Conservation (phyloP, 129 eudicot species). For the Erigeron canadensis region DNA sequence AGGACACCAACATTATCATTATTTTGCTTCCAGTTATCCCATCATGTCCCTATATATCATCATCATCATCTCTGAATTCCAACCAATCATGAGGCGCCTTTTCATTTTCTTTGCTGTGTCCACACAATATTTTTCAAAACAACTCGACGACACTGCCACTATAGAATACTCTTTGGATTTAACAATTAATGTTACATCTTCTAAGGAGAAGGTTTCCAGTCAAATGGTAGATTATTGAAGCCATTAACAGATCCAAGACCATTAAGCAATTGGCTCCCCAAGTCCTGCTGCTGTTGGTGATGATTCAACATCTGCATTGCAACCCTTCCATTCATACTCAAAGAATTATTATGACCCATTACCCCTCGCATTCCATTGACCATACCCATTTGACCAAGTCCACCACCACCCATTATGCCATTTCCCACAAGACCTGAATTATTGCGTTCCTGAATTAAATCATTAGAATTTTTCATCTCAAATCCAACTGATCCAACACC, state of each 20-base stretch:
- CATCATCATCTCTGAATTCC: slow-evolving; percentile 10
- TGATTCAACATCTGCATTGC: slow-evolving; percentile 66
- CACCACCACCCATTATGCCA: slow-evolving; percentile 67
- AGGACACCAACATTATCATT: slow-evolving; percentile 22
- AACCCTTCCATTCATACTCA: slow-evolving; percentile 75
- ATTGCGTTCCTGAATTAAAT: slow-evolving; percentile 46
- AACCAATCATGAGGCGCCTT: slow-evolving; percentile 10
- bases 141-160: slow-evolving; percentile 21
- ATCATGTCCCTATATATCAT: slow-evolving; percentile 19
- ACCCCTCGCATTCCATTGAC: slow-evolving; percentile 70
- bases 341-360: slow-evolving; percentile 55
- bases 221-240: slow-evolving; percentile 78
- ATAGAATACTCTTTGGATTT: slow-evolving; percentile 1
- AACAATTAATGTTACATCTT: slow-evolving; percentile 2
- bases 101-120: slow-evolving; percentile 29
- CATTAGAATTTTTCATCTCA: slow-evolving; percentile 63
- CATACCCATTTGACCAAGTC: slow-evolving; percentile 64
- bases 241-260: slow-evolving; percentile 92
- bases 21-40: slow-evolving; percentile 22
- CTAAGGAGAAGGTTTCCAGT: slow-evolving; percentile 89
- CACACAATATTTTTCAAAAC: slow-evolving; percentile 26
- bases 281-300: slow-evolving; percentile 51
- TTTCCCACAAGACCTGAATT: slow-evolving; percentile 52
- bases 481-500: slow-evolving; percentile 43
- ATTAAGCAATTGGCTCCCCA: slow-evolving; percentile 66